Evolutionary conservation across 306 rosid species (phyloP).

Genomic region (Vicia villosa): DNA sequence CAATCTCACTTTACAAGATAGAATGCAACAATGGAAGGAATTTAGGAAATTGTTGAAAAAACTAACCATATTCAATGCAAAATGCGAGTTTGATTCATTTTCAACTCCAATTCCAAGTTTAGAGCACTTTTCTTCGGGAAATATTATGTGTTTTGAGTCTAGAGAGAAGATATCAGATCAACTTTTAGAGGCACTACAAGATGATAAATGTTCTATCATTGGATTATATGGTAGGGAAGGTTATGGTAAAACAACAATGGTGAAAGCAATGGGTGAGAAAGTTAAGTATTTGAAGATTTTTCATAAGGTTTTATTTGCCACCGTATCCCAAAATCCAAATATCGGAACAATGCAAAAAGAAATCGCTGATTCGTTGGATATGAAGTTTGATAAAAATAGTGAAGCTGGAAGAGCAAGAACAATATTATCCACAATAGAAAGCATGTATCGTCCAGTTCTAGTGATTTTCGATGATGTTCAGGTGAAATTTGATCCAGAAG

Average conservation of each 20-base stretch:
- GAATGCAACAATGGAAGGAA: not conserved
- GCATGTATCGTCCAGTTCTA: not conserved
- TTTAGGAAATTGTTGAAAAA: not conserved
- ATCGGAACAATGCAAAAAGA: conserved; percentile 14
- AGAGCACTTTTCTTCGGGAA: not conserved
- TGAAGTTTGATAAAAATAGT: not conserved
- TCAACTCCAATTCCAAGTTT: conserved; percentile 15
- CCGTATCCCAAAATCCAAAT: conserved; percentile 2
- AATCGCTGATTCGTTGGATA: conserved; percentile 16
- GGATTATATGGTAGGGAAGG: conserved; percentile 27
- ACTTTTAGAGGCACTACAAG: not conserved
- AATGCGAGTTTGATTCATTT: not conserved
- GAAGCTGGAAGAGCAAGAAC: not conserved
- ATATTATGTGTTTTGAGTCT: not conserved
- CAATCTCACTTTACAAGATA: not conserved
- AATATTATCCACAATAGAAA: not conserved
- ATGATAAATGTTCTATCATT: not conserved
- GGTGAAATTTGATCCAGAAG: conserved; percentile 11
- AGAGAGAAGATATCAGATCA: not conserved
- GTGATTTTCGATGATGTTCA: conserved; percentile 32
- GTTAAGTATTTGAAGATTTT: not conserved
- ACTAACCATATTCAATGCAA: not conserved
- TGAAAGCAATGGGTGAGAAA: conserved; percentile 16
- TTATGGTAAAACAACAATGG: conserved; percentile 33
- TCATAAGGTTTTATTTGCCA: not conserved